phyloP scores from a whole-genome alignment of 768 basidiomycete genomes.

The Leccinum boreale region DNA sequence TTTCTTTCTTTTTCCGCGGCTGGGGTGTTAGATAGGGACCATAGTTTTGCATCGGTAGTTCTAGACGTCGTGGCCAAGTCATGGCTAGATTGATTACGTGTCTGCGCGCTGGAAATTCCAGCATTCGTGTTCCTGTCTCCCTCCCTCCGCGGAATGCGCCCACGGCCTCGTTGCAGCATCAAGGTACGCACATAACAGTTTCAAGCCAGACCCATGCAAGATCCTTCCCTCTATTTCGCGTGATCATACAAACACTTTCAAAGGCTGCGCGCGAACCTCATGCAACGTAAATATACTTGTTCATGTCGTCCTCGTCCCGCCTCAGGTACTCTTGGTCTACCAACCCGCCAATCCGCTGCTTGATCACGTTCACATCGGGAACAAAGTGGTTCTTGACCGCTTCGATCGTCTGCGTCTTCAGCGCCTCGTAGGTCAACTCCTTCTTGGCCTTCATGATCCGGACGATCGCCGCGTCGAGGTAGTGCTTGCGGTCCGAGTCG shows the following conservation, averaged over 20 bases:
- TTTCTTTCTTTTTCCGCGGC: background rate
- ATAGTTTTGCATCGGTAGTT: background rate
- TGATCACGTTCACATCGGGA: conserved; percentile 82
- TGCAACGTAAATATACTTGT: conserved; percentile 77
- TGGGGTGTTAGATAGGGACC: background rate
- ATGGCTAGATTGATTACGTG: background rate
- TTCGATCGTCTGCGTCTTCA: conserved; percentile 81
- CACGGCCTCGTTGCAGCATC: background rate
- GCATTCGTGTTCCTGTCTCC: background rate
- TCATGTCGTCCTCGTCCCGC: conserved; percentile 69
- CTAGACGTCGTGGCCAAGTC: background rate
- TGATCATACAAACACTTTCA: background rate
- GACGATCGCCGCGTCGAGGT: conserved; percentile 93
- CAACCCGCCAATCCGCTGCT: conserved; percentile 74
- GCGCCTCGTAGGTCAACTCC: conserved; percentile 71
- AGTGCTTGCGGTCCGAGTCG: conserved; percentile 80
- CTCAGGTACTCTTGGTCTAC: conserved; percentile 87
- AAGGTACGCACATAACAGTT: background rate
- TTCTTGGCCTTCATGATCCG: conserved; percentile 94
- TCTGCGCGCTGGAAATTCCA: background rate
- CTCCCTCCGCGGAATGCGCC: background rate
- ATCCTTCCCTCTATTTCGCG: background rate
- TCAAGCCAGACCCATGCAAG: background rate
- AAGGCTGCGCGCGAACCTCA: conserved; percentile 25
- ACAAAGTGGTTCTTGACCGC: conserved; percentile 86